Conservation (phyloP, 1,284 basidiomycete species). For the Heterobasidion irregulare region DNA sequence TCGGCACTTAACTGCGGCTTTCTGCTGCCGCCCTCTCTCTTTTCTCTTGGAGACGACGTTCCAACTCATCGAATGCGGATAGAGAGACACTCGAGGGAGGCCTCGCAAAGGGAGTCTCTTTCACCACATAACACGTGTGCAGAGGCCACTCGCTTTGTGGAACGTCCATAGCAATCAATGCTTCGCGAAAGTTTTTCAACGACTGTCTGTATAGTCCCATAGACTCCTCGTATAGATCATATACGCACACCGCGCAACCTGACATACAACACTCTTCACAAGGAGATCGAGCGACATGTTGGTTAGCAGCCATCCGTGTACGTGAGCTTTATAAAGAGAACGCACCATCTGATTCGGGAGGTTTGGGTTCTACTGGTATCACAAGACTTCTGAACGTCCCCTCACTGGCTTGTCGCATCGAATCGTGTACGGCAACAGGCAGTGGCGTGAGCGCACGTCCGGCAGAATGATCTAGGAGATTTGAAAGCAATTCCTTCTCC, state of each 20-base stretch:
- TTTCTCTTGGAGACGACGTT: slow-evolving; percentile 42
- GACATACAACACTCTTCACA: slow-evolving; percentile 84
- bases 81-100: slow-evolving; percentile 22
- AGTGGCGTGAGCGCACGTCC: neutral
- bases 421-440: neutral
- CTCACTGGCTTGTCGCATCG: slow-evolving; percentile 1
- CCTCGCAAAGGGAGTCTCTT: neutral
- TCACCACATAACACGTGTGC: slow-evolving; percentile 20
- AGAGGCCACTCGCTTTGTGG: slow-evolving; percentile 62
- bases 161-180: slow-evolving; percentile 41
- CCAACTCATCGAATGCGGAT: slow-evolving; percentile 62
- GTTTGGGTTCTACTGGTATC: slow-evolving; percentile 50
- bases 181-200: slow-evolving; percentile 39
- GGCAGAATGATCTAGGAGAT: slow-evolving; percentile 18
- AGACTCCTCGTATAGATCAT: slow-evolving; percentile 80
- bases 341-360: slow-evolving; percentile 59
- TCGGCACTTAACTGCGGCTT: neutral
- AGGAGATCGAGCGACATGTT: too few species aligned
- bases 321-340: slow-evolving; percentile 5
- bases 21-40: slow-evolving; percentile 18
- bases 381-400: slow-evolving; percentile 44
- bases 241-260: slow-evolving; percentile 83
- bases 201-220: slow-evolving; percentile 57
- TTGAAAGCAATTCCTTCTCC: slow-evolving; percentile 31
- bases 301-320: neutral